Conservation (phyloP, 805 yeast genomes). For the Ogataea salicorniae region DNA sequence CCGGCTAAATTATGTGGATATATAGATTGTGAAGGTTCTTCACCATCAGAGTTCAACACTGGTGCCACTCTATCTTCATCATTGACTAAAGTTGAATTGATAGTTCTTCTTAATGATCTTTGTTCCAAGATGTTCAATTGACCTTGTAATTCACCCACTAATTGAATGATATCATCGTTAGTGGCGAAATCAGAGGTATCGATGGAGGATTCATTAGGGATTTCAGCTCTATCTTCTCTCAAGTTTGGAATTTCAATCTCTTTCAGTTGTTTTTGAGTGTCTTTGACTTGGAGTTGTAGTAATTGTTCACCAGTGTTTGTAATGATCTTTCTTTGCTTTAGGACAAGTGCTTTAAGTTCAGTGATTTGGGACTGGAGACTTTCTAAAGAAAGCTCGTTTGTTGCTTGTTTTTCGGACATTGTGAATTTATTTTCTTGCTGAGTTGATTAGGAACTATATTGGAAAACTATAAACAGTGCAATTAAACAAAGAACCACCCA, state of each 20-base stretch:
- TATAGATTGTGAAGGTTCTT: slow-evolving; percentile 43
- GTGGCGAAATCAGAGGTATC: slow-evolving; percentile 62
- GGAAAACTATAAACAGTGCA: too few relatives aligned
- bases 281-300: slow-evolving; percentile 61
- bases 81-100: slow-evolving; percentile 48
- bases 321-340: slow-evolving; percentile 60
- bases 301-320: slow-evolving; percentile 79
- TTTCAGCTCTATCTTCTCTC: slow-evolving; percentile 14
- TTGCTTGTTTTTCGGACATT: slow-evolving; percentile 49
- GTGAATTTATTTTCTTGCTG: too few relatives aligned
- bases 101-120: slow-evolving; percentile 64
- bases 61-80: slow-evolving; percentile 53
- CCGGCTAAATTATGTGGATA: slow-evolving; percentile 59
- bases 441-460: too few relatives aligned
- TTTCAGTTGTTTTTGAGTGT: slow-evolving; percentile 32
- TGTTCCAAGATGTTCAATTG: slow-evolving; percentile 79
- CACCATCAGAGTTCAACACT: slow-evolving; percentile 76
- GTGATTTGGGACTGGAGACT: slow-evolving; percentile 42
- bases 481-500: too few relatives aligned
- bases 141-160: slow-evolving; percentile 86
- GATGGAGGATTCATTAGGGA: slow-evolving; percentile 4
- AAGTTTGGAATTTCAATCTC: slow-evolving; percentile 20
- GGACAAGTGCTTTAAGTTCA: slow-evolving; percentile 47
- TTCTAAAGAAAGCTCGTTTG: slow-evolving; percentile 26
- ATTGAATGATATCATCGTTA: slow-evolving; percentile 78